Base-by-base conservation (phyloP, 2,329 filamentous ascomycete species). In the Calonectria honghensis region DNA sequence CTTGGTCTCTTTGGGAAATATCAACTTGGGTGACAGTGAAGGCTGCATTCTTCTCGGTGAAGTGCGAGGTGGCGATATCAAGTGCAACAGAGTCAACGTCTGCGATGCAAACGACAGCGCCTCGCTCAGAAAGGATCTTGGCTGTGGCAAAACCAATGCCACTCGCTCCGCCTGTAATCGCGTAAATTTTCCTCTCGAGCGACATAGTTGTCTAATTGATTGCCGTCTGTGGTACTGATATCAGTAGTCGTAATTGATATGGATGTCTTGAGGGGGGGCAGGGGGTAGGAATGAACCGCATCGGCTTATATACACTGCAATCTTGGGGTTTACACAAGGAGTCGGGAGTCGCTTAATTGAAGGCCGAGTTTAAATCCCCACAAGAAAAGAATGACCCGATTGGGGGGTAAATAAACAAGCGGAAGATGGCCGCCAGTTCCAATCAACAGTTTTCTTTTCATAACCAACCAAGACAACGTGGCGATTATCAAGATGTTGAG, bases 11-110 rank as follows among this genome's bases (percentile, higher is more conserved):
- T 68, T 87, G 85, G 37, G 87, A 87, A 20, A 91, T 84, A 73
- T 91, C 89, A 29, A 91, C 86, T 39, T 82, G 84, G n/a, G 83
- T 83, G 54, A 85, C 86, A 79, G 54, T 79, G 71, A 85, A 83
- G 2, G 80, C 72, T 0, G 75, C 74, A 1, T 81, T 80, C 41
- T 78, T 76, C 5, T 76, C 65, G 1, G 73, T 64, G 72, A 87
- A 85, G 54, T 84, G 83, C 5, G 79, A 79, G 7, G 81, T 74
- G 1, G 84, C 81, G 20, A 75, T 74, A 50, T 82, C 74, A 50
- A 86, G 78, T 2, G 82, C 80, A 31, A 75, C 74, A 11, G 77
- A 54, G 73, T 84, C 80, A 65, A 87, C 74, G 67, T 89, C 87
- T 29, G 85, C 84, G 69, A 87, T 81, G 77, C 83, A 85, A 31